phyloP scores from a whole-genome alignment of 352 stramenopile genomes.

The Pythium grandisporangium region DNA sequence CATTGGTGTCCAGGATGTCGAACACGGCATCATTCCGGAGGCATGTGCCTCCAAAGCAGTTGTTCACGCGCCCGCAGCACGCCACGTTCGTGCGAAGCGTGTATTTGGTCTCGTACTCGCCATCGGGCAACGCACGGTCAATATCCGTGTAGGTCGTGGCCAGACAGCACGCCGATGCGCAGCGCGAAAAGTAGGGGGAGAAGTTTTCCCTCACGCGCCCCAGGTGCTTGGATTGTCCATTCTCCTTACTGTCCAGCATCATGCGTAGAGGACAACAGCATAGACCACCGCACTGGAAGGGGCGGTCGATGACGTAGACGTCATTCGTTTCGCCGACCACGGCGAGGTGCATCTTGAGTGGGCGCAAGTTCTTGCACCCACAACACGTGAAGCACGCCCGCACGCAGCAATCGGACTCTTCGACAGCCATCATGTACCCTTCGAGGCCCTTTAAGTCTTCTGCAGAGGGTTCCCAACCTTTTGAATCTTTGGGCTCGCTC shows the following conservation, averaged over 20 bases:
- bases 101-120: conserved; percentile 43
- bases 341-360: conserved; percentile 34
- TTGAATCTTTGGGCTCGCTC: conserved; percentile 25
- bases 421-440: conserved; percentile 30
- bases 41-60: conserved; percentile 57
- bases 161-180: conserved; percentile 31
- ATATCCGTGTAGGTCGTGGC: conserved; percentile 61
- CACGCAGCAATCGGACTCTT: conserved; percentile 24
- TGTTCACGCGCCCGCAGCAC: conserved; percentile 61
- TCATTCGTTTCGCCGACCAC: conserved; percentile 24
- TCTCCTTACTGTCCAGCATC: conserved; percentile 16
- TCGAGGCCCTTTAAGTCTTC: conserved; percentile 40
- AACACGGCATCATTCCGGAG: conserved; percentile 55
- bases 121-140: conserved; percentile 35
- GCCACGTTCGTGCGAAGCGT: conserved; percentile 33
- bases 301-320: conserved; percentile 36
- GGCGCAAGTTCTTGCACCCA: conserved; percentile 26
- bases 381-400: conserved; percentile 22
- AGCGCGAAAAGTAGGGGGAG: conserved; percentile 33
- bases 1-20: conserved; percentile 51
- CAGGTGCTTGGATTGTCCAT: conserved; percentile 15
- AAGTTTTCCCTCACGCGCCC: conserved; percentile 47
- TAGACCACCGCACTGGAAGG: conserved; percentile 21
- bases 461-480: conserved; percentile 33
- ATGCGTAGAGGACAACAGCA: conserved; percentile 39